Evolutionary conservation across 1,284 basidiomycete genomes (phyloP).

Genomic region (Bjerkandera adusta): DNA sequence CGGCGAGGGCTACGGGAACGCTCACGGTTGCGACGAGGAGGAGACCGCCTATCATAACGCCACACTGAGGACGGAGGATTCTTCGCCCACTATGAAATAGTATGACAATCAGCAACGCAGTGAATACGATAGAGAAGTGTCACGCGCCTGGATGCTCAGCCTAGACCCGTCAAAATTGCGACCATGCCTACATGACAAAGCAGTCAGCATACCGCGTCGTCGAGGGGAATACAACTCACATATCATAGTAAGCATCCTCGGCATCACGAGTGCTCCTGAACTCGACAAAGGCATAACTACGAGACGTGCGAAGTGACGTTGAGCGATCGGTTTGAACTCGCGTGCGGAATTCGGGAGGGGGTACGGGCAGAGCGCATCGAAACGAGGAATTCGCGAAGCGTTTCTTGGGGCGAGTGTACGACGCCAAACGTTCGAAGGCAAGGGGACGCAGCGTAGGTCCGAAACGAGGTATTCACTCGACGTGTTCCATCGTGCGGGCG

Average conservation of each 20-base stretch:
- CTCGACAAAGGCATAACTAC: constrained; percentile 91
- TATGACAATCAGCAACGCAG: neutral
- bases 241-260: constrained; percentile 88
- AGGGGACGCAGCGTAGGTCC: constrained; percentile 9
- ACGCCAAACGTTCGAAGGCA: constrained; percentile 8
- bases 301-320: constrained; percentile 52
- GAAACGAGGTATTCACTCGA: constrained; percentile 19
- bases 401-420: constrained; percentile 11
- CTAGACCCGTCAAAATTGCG: constrained; percentile 80
- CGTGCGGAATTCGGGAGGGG: constrained; percentile 18
- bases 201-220: neutral
- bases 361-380: constrained; percentile 23
- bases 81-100: constrained; percentile 91
- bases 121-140: neutral
- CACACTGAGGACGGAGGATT: constrained; percentile 86
- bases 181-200: constrained; percentile 65
- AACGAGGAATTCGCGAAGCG: constrained; percentile 18
- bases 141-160: constrained; percentile 73
- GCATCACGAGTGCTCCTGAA: constrained; percentile 83
- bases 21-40: constrained; percentile 46
- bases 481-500: constrained; percentile 15
- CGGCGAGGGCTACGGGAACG: constrained; percentile 39
- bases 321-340: constrained; percentile 54
- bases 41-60: constrained; percentile 71
- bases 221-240: constrained; percentile 50